Conservation (phyloP, 805 yeast species). For the Ogataea populi-albae region DNA sequence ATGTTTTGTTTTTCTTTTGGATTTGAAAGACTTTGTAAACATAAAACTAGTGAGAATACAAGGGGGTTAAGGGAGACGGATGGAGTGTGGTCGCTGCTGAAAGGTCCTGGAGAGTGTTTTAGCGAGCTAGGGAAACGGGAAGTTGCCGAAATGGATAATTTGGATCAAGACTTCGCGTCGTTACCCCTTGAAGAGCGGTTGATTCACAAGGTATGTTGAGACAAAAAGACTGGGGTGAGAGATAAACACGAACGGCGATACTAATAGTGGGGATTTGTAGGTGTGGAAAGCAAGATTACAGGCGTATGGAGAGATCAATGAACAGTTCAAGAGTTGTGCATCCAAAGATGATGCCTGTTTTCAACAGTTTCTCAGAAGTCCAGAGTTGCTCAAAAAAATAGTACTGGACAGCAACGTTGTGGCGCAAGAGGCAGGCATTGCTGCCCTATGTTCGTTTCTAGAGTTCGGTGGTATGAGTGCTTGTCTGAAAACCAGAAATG, state of each 20-base stretch:
- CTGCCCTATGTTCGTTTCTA: conserved; percentile 51
- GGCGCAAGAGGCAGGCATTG: conserved; percentile 82
- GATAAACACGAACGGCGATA: conserved; percentile 5
- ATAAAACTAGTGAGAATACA: no score
- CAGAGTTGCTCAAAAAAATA: conserved; percentile 54
- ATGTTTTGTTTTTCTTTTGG: no score
- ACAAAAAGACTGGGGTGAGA: not conserved
- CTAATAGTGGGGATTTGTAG: conserved; percentile 18
- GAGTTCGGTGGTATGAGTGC: conserved; percentile 52
- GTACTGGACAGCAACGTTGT: conserved; percentile 82
- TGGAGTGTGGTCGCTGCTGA: no score
- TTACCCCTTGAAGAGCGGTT: conserved; percentile 67
- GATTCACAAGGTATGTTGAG: conserved; percentile 51
- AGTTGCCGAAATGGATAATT: conserved; percentile 31
- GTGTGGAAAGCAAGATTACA: conserved; percentile 81
- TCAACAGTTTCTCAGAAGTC: conserved; percentile 45
- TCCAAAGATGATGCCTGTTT: conserved; percentile 57
- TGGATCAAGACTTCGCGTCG: conserved; percentile 58
- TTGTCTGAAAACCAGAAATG: conserved; percentile 39
- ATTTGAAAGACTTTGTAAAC: no score
- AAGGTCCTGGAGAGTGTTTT: no score
- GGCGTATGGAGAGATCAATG: conserved; percentile 70
- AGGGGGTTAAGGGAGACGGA: no score
- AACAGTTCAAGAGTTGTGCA: conserved; percentile 50
- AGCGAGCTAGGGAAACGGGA: no score